Conservation (phyloP, 228 moss, liverwort and hornwort species). For the Sphagnum magellanicum region DNA sequence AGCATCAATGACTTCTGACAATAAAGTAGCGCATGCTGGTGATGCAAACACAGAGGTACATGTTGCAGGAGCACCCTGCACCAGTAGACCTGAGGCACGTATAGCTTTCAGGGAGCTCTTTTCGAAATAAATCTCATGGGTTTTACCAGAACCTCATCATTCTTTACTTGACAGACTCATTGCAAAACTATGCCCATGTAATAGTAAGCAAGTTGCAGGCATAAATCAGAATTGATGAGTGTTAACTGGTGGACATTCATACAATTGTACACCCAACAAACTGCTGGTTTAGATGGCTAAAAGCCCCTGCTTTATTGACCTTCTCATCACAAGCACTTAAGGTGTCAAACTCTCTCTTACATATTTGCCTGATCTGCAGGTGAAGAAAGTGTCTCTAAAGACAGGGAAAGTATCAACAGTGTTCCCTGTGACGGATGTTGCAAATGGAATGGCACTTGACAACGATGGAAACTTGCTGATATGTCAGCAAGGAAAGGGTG, state of each 20-base stretch:
- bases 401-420: constrained; percentile 40
- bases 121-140: no score
- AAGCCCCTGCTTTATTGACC: no score
- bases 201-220: no score
- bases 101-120: no score
- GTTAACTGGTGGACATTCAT: constrained; percentile 4
- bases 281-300: neutral
- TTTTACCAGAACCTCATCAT: no score
- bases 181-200: no score
- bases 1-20: constrained; percentile 20
- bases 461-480: constrained; percentile 44
- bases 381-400: constrained; percentile 42
- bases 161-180: no score
- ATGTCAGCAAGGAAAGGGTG: constrained; percentile 53
- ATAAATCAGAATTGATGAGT: neutral
- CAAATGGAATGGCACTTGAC: constrained; percentile 69
- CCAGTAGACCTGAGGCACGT: no score
- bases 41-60: constrained; percentile 25
- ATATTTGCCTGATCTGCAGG: constrained; percentile 3
- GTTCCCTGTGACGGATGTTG: constrained; percentile 49
- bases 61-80: neutral
- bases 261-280: constrained; percentile 2
- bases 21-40: constrained; percentile 22
- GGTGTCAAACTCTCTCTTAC: no score
- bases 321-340: no score